phyloP scores from a whole-genome alignment of 2,329 filamentous ascomycete species.

The Akanthomyces muscarius region DNA sequence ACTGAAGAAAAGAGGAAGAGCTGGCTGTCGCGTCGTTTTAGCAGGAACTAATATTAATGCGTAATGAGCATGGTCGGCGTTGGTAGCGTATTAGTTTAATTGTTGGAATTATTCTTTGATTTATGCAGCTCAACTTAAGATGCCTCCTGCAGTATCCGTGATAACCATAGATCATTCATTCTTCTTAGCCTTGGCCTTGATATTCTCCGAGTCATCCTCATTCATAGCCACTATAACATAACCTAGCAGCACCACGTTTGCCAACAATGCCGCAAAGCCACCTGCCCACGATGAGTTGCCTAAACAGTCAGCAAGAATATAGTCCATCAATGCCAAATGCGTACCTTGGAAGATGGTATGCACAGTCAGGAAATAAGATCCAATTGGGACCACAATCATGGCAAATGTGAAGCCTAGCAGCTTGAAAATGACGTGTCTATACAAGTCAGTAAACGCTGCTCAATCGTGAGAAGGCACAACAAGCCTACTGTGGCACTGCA shows the following conservation, averaged over 20 bases:
- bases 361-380: constrained; percentile 81
- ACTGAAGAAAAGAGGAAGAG: constrained; percentile 74
- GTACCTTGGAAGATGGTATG: constrained; percentile 73
- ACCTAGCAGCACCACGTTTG: constrained; percentile 84
- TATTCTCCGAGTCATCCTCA: constrained; percentile 63
- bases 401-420: constrained; percentile 85
- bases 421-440: constrained; percentile 80
- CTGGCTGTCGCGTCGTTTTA: constrained; percentile 82
- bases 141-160: not conserved
- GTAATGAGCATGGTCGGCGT: constrained; percentile 26
- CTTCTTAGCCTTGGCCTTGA: constrained; percentile 43
- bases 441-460: constrained; percentile 15
- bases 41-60: constrained; percentile 45
- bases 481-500: constrained; percentile 68
- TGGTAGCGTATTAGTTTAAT: constrained; percentile 24
- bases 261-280: constrained; percentile 78
- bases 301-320: constrained; percentile 33
- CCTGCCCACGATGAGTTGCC: constrained; percentile 88
- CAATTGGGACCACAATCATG: constrained; percentile 84
- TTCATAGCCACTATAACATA: constrained; percentile 90
- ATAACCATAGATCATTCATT: constrained; percentile 34
- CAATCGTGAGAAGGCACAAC: constrained; percentile 9
- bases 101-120: constrained; percentile 16
- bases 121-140: not conserved
- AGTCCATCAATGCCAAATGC: constrained; percentile 20